phyloP scores from a whole-genome alignment of 169 alveolate genomes.

The Plasmodium malariae region DNA sequence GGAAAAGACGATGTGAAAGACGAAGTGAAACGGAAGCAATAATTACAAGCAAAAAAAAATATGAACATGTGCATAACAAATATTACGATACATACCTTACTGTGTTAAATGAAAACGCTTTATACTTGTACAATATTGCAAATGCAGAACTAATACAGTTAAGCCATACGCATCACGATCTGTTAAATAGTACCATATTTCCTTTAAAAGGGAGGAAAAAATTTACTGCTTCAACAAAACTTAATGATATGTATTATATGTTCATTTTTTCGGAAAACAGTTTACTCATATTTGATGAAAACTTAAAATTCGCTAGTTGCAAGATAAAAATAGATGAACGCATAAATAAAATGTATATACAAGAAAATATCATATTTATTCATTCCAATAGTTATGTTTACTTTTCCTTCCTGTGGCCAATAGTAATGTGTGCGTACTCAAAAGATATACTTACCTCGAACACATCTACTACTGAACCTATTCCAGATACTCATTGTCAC shows the following conservation, averaged over 20 bases:
- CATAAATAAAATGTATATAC: slow-evolving; percentile 35
- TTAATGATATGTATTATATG: slow-evolving; percentile 21
- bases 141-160: slow-evolving; percentile 19
- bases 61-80: background rate
- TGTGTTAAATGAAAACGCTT: slow-evolving; percentile 23
- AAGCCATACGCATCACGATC: slow-evolving; percentile 13
- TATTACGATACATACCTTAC: slow-evolving; percentile 27
- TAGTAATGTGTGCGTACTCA: too few species aligned
- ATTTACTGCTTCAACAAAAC: slow-evolving; percentile 15
- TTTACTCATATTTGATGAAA: slow-evolving; percentile 37
- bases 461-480: too few species aligned
- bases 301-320: background rate
- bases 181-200: slow-evolving; percentile 24
- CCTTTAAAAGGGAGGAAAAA: slow-evolving; percentile 41
- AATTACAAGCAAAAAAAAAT: background rate
- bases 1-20: background rate
- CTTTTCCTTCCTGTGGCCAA: slow-evolving; percentile 12
- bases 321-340: slow-evolving; percentile 27
- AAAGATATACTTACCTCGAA: too few species aligned
- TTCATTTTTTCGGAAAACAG: slow-evolving; percentile 35
- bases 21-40: background rate
- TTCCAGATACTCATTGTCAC: too few species aligned
- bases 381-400: slow-evolving; percentile 43
- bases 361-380: slow-evolving; percentile 18
- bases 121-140: slow-evolving; percentile 36